These are phyloP conservation scores for Eurotiales sp. DNA, from an alignment of 2,329 filamentous ascomycete genomes.

Conservation along the genomic window DNA sequence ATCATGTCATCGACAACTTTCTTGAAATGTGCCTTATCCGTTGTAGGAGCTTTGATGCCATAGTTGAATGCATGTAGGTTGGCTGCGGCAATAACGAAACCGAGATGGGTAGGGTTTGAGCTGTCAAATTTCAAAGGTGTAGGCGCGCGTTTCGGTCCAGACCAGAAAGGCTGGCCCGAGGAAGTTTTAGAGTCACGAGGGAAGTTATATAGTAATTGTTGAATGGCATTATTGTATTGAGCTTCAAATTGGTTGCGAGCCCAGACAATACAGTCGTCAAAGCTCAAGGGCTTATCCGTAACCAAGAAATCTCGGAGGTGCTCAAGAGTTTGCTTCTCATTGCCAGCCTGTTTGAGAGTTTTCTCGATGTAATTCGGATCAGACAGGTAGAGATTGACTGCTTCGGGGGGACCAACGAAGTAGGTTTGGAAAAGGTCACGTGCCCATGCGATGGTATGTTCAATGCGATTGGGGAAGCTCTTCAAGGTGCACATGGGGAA, in stretches of 20 bases:
- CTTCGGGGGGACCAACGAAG: conserved; percentile 90
- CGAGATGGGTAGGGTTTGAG: conserved; percentile 79
- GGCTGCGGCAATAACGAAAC: conserved; percentile 81
- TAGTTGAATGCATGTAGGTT: conserved; percentile 98
- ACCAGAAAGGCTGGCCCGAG: conserved; percentile 91
- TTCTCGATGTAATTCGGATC: conserved; percentile 86
- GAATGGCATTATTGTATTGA: conserved; percentile 94
- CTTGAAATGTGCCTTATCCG: conserved; percentile 67
- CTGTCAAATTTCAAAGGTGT: conserved; percentile 86
- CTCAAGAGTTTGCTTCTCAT: conserved; percentile 90
- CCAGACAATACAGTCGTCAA: conserved; percentile 97
- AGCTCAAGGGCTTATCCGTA: conserved; percentile 83
- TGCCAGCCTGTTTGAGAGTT: conserved; percentile 86
- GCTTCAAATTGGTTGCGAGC: conserved; percentile 90
- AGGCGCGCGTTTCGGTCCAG: conserved; percentile 93
- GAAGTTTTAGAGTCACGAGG: conserved; percentile 90
- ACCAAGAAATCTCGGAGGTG: conserved; percentile 86
- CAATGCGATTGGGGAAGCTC: conserved; percentile 97
- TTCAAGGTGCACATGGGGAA: conserved; percentile 98
- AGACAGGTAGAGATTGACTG: conserved; percentile 88
- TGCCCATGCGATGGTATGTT: conserved; percentile 98
- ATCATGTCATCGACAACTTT: conserved; percentile 89
- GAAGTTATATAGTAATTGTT: conserved; percentile 94
- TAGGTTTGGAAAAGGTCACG: conserved; percentile 92
- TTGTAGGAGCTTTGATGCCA: conserved; percentile 80